These are phyloP conservation scores for Maudiozyma bulderi DNA, from an alignment of 805 yeast species.

Conservation along the genomic window DNA sequence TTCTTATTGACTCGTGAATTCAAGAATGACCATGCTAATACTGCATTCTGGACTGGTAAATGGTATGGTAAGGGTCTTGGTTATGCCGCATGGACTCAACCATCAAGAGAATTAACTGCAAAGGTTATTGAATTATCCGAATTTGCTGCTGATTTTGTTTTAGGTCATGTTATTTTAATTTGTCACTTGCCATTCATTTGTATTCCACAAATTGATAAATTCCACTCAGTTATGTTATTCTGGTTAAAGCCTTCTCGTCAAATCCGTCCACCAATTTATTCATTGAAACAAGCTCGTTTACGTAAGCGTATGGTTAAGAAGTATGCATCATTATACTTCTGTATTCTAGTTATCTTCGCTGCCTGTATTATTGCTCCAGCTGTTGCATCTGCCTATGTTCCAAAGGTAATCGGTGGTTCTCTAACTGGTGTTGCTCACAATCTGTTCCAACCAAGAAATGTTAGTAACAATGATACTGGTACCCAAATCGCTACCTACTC, in stretches of 20 bases:
- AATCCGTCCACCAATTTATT: slow-evolving; percentile 95
- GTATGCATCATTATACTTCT: slow-evolving; percentile 74
- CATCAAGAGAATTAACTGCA: slow-evolving; percentile 89
- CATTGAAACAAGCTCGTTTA: slow-evolving; percentile 89
- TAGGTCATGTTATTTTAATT: slow-evolving; percentile 85
- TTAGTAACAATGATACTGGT: slow-evolving; percentile 79
- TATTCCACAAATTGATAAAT: slow-evolving; percentile 84
- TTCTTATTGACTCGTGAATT: slow-evolving; percentile 85
- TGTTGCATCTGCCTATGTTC: slow-evolving; percentile 55
- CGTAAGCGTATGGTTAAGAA: slow-evolving; percentile 96
- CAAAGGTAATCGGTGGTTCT: slow-evolving; percentile 21
- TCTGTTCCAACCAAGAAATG: slow-evolving; percentile 82
- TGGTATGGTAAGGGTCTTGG: slow-evolving; percentile 96
- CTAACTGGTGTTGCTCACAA: slow-evolving; percentile 44
- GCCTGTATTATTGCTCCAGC: slow-evolving; percentile 87
- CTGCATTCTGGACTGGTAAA: slow-evolving; percentile 99
- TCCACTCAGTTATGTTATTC: slow-evolving; percentile 97
- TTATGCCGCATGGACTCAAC: slow-evolving; percentile 89
- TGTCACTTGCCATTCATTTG: slow-evolving; percentile 78
- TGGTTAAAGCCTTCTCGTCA: slow-evolving; percentile 97
- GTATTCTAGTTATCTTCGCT: slow-evolving; percentile 58
- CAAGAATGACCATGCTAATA: slow-evolving; percentile 88
- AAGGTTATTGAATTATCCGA: slow-evolving; percentile 89
- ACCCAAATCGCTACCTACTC: slow-evolving; percentile 26
- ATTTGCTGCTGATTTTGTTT: slow-evolving; percentile 91